Percentiles rank a stretch among this genome's conserved stretches.
Evolutionary conservation across 108 stramenopile genomes (phyloP).

Genomic region (Fragilariopsis cylindrus): DNA sequence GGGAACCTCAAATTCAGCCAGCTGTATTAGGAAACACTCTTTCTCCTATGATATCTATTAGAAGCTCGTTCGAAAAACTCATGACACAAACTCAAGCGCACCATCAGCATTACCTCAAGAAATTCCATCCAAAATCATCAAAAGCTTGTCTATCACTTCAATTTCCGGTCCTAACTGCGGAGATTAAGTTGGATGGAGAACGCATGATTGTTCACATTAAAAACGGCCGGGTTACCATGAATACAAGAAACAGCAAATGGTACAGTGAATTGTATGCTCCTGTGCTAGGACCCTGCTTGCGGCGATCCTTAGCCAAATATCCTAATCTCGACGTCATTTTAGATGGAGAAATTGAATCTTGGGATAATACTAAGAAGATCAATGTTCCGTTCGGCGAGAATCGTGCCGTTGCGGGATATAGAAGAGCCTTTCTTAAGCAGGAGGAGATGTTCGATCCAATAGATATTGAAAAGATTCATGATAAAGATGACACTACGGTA

Average conservation of each 20-base stretch:
- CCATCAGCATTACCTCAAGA: slow-evolving; percentile 44
- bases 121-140: not conserved
- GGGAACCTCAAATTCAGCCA: slow-evolving; percentile 41
- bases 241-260: slow-evolving; percentile 44
- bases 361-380: slow-evolving; percentile 59
- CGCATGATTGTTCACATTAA: slow-evolving; percentile 66
- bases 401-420: slow-evolving; percentile 64
- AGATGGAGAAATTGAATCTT: slow-evolving; percentile 84
- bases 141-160: slow-evolving; percentile 47
- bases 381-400: slow-evolving; percentile 79
- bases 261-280: slow-evolving; percentile 73
- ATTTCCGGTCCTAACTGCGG: slow-evolving; percentile 74
- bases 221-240: slow-evolving; percentile 60
- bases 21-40: slow-evolving; percentile 56
- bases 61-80: slow-evolving; percentile 56
- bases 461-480: slow-evolving; percentile 60
- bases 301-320: slow-evolving; percentile 57
- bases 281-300: slow-evolving; percentile 72
- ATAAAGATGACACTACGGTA: slow-evolving; percentile 20
- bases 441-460: slow-evolving; percentile 61
- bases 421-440: slow-evolving; percentile 47
- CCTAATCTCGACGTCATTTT: slow-evolving; percentile 72
- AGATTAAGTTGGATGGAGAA: slow-evolving; percentile 89
- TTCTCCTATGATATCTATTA: slow-evolving; percentile 71
- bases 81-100: slow-evolving; percentile 49